phyloP scores from a whole-genome alignment of 2,329 filamentous ascomycete species.

The Xylariaceae sp. region DNA sequence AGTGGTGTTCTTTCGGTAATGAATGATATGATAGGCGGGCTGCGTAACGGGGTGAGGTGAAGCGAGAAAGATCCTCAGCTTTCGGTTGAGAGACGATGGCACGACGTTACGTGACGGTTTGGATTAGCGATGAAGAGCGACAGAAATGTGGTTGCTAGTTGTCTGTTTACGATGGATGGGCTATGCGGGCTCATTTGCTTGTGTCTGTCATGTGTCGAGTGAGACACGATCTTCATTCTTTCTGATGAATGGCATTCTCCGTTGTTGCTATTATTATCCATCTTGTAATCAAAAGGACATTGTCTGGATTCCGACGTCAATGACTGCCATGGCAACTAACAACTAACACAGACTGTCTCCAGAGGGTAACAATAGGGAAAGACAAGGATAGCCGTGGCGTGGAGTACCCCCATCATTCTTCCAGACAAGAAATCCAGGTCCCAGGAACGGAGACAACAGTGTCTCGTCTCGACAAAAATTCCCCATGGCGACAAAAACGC shows the following conservation, averaged over 20 bases:
- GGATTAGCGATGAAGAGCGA: not conserved
- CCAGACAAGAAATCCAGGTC: slow-evolving; percentile 7
- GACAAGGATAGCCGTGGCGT: slow-evolving; percentile 15
- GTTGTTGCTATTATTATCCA: not conserved
- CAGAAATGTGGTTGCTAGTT: not conserved
- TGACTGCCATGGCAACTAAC: not conserved
- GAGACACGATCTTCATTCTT: not conserved
- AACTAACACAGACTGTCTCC: not conserved
- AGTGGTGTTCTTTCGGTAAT: not conserved
- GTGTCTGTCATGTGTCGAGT: not conserved
- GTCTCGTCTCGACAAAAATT: slow-evolving; percentile 7
- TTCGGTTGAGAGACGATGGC: not conserved
- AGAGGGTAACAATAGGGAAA: slow-evolving; percentile 13
- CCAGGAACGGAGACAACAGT: slow-evolving; percentile 10
- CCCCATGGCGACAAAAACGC: not conserved
- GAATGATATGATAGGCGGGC: not conserved
- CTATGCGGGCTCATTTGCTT: not conserved
- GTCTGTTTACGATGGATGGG: not conserved
- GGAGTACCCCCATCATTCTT: not conserved
- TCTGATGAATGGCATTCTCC: not conserved
- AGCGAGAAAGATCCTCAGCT: not conserved
- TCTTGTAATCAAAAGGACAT: not conserved
- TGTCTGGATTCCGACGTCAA: not conserved
- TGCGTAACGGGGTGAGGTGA: not conserved
- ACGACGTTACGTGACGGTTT: not conserved